Evolutionary conservation across 345 rosid genomes (phyloP).

Genomic region (Odontarrhena argentea): DNA sequence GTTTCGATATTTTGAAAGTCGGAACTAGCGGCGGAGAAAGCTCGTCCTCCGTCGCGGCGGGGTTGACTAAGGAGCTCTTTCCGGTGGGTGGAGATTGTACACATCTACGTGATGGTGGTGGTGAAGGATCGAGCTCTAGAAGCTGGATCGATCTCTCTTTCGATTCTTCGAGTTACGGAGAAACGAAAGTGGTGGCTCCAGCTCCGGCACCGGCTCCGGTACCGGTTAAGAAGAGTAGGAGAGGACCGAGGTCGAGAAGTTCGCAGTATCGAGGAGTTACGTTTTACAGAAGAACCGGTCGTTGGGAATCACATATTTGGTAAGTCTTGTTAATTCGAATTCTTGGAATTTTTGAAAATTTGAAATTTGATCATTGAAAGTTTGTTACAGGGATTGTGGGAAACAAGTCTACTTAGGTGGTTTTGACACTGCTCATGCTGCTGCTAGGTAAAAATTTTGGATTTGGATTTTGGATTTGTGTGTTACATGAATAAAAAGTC

Average conservation of each 20-base stretch:
- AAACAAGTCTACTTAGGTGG: constrained; percentile 98
- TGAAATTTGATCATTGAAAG: too few species aligned
- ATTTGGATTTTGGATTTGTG: not conserved
- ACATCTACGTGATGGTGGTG: constrained; percentile 35
- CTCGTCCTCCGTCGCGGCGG: constrained; percentile 31
- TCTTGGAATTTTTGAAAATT: too few species aligned
- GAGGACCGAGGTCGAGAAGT: constrained; percentile 98
- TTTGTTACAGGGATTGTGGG: constrained; percentile 82
- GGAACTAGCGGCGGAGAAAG: constrained; percentile 36
- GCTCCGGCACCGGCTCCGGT: constrained; percentile 46
- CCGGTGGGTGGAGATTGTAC: constrained; percentile 50
- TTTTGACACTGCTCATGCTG: constrained; percentile 96
- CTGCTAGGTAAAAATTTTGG: constrained; percentile 67
- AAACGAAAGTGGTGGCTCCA: constrained; percentile 43
- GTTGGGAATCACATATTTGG: constrained; percentile 99
- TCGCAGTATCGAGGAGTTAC: constrained; percentile 97
- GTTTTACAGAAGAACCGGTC: constrained; percentile 88
- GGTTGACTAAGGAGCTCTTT: constrained; percentile 62
- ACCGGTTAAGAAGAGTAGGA: constrained; percentile 76
- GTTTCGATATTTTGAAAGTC: constrained; percentile 71
- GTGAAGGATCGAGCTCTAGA: constrained; percentile 49
- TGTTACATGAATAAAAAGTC: not conserved
- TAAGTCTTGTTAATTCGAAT: constrained; percentile 20
- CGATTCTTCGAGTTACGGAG: constrained; percentile 38
- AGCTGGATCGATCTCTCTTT: constrained; percentile 60